phyloP scores from a whole-genome alignment of 768 basidiomycete genomes.

The Psilocybe sp. region DNA sequence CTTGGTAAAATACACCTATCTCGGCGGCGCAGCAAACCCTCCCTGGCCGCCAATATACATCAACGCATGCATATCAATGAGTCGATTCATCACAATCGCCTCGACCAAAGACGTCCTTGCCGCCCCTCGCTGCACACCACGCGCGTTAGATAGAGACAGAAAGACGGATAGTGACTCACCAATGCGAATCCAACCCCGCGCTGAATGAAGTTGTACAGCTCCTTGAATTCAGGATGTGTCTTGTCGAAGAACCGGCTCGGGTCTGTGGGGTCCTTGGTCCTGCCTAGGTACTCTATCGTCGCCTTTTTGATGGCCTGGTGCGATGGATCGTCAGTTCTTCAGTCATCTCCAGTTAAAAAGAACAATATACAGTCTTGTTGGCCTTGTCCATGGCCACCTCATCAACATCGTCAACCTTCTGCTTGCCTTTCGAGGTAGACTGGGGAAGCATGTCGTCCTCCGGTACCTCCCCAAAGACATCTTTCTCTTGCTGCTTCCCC shows the following conservation, averaged over 20 bases:
- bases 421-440: constrained; percentile 25
- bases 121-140: constrained; percentile 34
- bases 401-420: constrained; percentile 21
- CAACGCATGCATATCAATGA: constrained; percentile 39
- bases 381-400: constrained; percentile 42
- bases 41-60: constrained; percentile 43
- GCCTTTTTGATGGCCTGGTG: constrained; percentile 43
- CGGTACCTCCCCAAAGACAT: constrained; percentile 34
- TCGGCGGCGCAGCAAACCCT: neutral
- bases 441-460: constrained; percentile 14
- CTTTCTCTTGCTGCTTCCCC: constrained; percentile 39
- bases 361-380: constrained; percentile 55
- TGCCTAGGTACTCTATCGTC: constrained; percentile 36
- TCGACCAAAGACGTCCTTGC: constrained; percentile 39
- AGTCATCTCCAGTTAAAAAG: constrained; percentile 1
- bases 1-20: no score
- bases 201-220: constrained; percentile 43
- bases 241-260: constrained; percentile 30
- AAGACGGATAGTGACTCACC: constrained; percentile 26
- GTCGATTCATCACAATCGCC: constrained; percentile 28
- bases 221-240: constrained; percentile 50
- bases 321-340: neutral
- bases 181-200: constrained; percentile 50
- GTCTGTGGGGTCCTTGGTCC: constrained; percentile 35
- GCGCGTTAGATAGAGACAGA: constrained; percentile 1